Evolutionary conservation across 306 rosid species (phyloP).

Genomic region (Morella rubra): DNA sequence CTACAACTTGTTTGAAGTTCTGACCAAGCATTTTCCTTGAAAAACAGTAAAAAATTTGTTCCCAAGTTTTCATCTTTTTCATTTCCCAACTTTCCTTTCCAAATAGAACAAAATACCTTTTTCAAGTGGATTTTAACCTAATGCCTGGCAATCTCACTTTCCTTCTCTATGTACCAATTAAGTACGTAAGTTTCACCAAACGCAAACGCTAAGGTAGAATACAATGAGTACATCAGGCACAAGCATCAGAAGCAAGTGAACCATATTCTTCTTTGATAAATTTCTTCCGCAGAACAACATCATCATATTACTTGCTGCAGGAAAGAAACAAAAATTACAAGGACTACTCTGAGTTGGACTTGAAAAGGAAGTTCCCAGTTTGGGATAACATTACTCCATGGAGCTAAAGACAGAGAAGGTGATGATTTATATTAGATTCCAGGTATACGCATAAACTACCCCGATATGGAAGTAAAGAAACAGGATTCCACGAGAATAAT

Average conservation of each 20-base stretch:
- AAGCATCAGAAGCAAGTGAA: not conserved
- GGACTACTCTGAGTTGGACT: not conserved
- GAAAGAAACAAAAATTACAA: not conserved
- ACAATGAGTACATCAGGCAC: not conserved
- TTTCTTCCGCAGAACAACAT: conserved; percentile 8
- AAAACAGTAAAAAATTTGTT: not conserved
- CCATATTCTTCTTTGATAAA: not conserved
- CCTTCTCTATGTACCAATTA: not conserved
- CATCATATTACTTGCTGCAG: not conserved
- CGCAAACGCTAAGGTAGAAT: not conserved
- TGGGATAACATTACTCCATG: not conserved
- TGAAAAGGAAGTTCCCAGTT: not conserved
- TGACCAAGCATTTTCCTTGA: not conserved
- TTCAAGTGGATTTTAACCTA: not conserved
- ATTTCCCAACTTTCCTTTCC: conserved; percentile 1
- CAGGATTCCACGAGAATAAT: conserved; percentile 11
- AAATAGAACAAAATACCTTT: not conserved
- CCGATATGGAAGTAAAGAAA: conserved; percentile 3
- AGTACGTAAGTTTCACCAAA: not conserved
- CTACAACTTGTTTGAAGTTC: not conserved
- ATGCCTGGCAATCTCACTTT: not conserved
- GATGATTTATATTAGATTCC: not conserved
- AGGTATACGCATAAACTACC: not conserved
- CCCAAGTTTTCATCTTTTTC: not conserved
- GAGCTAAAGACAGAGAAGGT: not conserved